These are phyloP conservation scores for Phialophora expanda DNA, from an alignment of 2,329 filamentous ascomycete genomes.

Conservation along the genomic window DNA sequence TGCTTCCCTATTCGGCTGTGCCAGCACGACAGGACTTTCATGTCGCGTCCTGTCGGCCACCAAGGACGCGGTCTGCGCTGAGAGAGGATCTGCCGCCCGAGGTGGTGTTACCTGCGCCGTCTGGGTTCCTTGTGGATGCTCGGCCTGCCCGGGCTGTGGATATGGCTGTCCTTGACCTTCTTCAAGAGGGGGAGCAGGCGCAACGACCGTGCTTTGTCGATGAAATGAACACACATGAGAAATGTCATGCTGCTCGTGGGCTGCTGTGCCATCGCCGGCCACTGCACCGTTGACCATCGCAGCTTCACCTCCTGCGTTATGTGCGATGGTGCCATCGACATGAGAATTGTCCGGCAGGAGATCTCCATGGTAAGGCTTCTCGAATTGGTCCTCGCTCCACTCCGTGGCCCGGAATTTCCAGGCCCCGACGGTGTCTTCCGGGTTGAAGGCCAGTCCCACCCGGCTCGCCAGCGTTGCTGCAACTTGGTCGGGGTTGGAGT, in stretches of 20 bases:
- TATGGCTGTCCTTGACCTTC: neutral
- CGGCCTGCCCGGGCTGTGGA: no score
- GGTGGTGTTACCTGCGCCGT: neutral
- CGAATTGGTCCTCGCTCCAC: conserved; percentile 25
- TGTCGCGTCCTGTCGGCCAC: neutral
- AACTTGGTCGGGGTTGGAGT: conserved; percentile 8
- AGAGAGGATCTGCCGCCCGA: neutral
- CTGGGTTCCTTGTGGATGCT: neutral
- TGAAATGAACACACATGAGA: neutral
- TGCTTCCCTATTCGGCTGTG: neutral
- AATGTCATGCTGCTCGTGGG: neutral
- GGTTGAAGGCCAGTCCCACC: conserved; percentile 18
- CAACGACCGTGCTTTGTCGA: neutral
- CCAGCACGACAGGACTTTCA: conserved; percentile 1
- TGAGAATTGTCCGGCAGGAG: conserved; percentile 32
- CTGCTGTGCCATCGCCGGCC: no score
- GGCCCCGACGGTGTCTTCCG: conserved; percentile 25
- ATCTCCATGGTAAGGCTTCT: conserved; percentile 32
- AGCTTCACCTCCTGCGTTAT: neutral
- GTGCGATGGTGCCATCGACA: neutral
- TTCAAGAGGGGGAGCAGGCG: neutral
- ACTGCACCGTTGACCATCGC: neutral
- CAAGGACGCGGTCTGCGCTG: neutral
- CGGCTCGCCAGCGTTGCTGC: conserved; percentile 14
- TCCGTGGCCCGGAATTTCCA: conserved; percentile 30